phyloP scores from a whole-genome alignment of 768 basidiomycete genomes.

The Podaxis carcinomalis region DNA sequence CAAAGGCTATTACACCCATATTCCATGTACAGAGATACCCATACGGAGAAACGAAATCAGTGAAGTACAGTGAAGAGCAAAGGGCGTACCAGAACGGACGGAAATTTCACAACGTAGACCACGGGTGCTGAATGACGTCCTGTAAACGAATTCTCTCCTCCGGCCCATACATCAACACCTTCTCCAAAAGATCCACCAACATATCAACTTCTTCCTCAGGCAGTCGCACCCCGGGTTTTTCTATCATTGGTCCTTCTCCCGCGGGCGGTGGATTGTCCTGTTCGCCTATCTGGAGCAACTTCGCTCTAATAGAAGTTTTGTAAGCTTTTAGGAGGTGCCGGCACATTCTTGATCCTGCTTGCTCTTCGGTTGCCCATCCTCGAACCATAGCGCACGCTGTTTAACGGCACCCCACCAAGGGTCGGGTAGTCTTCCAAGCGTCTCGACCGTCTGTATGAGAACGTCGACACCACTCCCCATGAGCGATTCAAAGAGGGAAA shows the following conservation, averaged over 20 bases:
- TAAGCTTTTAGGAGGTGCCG: conserved; percentile 13
- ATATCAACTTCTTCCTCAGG: conserved; percentile 16
- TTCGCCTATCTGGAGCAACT: conserved; percentile 25
- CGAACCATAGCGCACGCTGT: conserved; percentile 23
- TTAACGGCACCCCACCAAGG: neutral
- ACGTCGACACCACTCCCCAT: conserved; percentile 15
- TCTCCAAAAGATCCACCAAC: conserved; percentile 33
- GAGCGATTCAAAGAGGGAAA: conserved; percentile 37
- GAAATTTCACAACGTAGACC: conserved; percentile 7
- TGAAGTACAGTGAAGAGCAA: too few relatives aligned
- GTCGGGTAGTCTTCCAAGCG: conserved; percentile 22
- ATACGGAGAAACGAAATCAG: too few relatives aligned
- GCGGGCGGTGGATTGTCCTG: conserved; percentile 20
- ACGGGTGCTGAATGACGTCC: conserved; percentile 27
- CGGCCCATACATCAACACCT: conserved; percentile 35
- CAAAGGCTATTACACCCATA: too few relatives aligned
- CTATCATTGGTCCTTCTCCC: conserved; percentile 29
- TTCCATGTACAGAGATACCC: too few relatives aligned
- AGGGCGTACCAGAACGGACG: neutral
- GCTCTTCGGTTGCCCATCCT: conserved; percentile 27
- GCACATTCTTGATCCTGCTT: conserved; percentile 19
- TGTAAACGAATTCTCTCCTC: conserved; percentile 34
- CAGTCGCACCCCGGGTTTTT: conserved; percentile 15
- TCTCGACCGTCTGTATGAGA: conserved; percentile 25
- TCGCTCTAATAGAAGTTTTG: conserved; percentile 6